Evolutionary conservation across 805 yeast species (phyloP).

Genomic region (Cyberlindnera xishuangbannaensis): DNA sequence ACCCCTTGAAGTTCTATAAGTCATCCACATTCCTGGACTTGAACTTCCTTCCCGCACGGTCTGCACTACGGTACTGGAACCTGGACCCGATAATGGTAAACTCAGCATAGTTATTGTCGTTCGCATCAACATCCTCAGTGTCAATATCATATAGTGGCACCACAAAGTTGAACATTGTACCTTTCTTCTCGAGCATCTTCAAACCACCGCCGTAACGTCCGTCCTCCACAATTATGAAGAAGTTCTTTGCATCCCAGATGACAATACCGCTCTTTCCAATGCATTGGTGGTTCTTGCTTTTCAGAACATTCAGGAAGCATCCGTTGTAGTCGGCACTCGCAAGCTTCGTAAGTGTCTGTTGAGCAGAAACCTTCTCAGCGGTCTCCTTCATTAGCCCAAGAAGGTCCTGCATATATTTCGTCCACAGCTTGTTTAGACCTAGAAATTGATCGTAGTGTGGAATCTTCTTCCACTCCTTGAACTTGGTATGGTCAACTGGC

Average conservation of each 20-base stretch:
- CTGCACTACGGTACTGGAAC: constrained; percentile 67
- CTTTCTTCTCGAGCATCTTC: constrained; percentile 60
- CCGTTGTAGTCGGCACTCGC: constrained; percentile 83
- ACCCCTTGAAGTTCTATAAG: too few species aligned
- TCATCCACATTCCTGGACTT: constrained; percentile 73
- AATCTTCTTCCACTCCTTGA: constrained; percentile 21
- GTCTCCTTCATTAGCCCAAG: constrained; percentile 31
- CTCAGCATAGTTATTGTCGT: constrained; percentile 36
- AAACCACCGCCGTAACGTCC: constrained; percentile 51
- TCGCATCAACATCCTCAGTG: constrained; percentile 17
- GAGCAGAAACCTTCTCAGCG: constrained; percentile 22
- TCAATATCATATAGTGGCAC: constrained; percentile 27
- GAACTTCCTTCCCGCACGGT: constrained; percentile 79
- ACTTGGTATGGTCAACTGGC: constrained; percentile 13
- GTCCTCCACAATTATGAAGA: constrained; percentile 54
- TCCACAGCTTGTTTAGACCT: constrained; percentile 66
- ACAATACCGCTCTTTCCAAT: constrained; percentile 71
- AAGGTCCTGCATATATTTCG: constrained; percentile 55
- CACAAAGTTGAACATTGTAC: constrained; percentile 54
- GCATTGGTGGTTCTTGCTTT: constrained; percentile 48
- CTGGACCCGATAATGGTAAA: constrained; percentile 77
- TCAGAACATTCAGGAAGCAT: constrained; percentile 51
- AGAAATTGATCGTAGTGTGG: constrained; percentile 45
- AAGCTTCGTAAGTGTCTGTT: constrained; percentile 44
- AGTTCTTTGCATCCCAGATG: constrained; percentile 76